Conservation (phyloP, 2,329 filamentous ascomycete genomes). For the Trichoderma polysporum region DNA sequence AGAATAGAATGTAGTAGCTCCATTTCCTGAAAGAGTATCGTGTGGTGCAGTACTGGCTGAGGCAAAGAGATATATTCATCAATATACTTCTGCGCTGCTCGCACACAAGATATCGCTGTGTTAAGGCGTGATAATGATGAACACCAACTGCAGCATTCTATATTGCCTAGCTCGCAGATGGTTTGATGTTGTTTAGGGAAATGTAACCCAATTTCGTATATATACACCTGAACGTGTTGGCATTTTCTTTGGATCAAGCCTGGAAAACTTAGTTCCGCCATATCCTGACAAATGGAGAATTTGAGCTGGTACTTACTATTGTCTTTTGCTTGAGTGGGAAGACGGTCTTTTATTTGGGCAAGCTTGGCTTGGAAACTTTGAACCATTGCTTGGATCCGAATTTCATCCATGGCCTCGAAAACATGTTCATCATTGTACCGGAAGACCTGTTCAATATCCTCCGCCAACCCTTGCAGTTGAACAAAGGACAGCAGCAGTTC, state of each 20-base stretch:
- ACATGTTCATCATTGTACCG: not conserved
- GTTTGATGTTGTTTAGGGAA: not conserved
- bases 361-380: not conserved
- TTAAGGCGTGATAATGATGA: not conserved
- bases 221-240: not conserved
- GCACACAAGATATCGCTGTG: not conserved
- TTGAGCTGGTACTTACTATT: not conserved
- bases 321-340: not conserved
- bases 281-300: no score
- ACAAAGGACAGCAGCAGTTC: not conserved
- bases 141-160: not conserved
- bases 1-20: not conserved
- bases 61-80: not conserved
- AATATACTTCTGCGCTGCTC: not conserved
- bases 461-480: not conserved
- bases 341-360: not conserved
- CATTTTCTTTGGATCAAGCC: not conserved
- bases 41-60: not conserved
- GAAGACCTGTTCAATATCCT: not conserved
- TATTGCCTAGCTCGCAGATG: not conserved
- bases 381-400: not conserved
- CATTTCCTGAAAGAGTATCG: not conserved
- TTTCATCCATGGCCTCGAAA: not conserved
- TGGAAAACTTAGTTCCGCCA: not conserved
- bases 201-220: not conserved